Evolutionary conservation across 2,329 filamentous ascomycete species (phyloP).

Genomic region (Tolypocladium album): DNA sequence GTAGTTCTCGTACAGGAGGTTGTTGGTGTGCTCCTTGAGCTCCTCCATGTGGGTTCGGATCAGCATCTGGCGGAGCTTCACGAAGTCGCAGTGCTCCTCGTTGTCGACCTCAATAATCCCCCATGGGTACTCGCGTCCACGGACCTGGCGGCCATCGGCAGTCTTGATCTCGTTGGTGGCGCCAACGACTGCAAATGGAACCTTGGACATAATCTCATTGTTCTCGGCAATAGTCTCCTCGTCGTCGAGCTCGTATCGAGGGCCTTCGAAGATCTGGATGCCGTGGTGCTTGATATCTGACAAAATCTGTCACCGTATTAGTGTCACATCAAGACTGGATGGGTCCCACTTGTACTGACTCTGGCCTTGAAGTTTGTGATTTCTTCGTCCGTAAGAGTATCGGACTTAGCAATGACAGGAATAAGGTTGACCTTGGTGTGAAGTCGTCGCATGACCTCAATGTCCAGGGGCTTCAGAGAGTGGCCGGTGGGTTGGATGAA

Average conservation of each 20-base stretch:
- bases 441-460: slow-evolving; percentile 97
- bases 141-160: slow-evolving; percentile 87
- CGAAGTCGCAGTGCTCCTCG: slow-evolving; percentile 99
- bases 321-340: not conserved
- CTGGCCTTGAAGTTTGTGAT: slow-evolving; percentile 89
- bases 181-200: slow-evolving; percentile 95
- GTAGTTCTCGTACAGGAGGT: slow-evolving; percentile 98
- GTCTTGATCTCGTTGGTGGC: slow-evolving; percentile 90
- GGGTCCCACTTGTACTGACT: slow-evolving; percentile 45
- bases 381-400: slow-evolving; percentile 96
- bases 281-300: slow-evolving; percentile 94
- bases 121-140: slow-evolving; percentile 95
- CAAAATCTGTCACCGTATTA: slow-evolving; percentile 57
- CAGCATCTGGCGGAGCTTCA: slow-evolving; percentile 99
- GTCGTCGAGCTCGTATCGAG: slow-evolving; percentile 95
- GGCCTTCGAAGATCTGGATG: slow-evolving; percentile 98
- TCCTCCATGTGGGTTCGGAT: slow-evolving; percentile 99
- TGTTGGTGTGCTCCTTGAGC: slow-evolving; percentile 99
- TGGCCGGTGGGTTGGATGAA: slow-evolving; percentile 99
- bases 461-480: slow-evolving; percentile 95
- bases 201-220: slow-evolving; percentile 99
- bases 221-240: slow-evolving; percentile 99
- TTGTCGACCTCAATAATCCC: slow-evolving; percentile 99
- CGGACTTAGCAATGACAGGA: slow-evolving; percentile 96
- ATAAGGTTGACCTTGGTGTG: slow-evolving; percentile 99